phyloP scores from a whole-genome alignment of 371 early-diverging fungal genomes.

The Mucor irregularis region DNA sequence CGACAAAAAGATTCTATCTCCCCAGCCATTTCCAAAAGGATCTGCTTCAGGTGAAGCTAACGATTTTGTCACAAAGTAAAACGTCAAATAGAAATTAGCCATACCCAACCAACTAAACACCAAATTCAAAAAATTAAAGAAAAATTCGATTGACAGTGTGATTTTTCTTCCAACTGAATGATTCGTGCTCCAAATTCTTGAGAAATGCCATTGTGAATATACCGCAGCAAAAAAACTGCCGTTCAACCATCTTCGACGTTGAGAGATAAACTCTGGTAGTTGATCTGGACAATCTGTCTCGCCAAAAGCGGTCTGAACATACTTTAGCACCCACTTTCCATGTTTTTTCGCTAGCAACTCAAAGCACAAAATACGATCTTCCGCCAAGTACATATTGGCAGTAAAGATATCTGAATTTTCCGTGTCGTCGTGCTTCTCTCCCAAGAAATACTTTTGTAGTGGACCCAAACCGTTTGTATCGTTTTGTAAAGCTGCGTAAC shows the following conservation, averaged over 20 bases:
- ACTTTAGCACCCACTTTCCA: slow-evolving; percentile 68
- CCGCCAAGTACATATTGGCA: slow-evolving; percentile 80
- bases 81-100: slow-evolving; percentile 80
- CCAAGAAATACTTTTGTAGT: slow-evolving; percentile 76
- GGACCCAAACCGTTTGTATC: slow-evolving; percentile 60
- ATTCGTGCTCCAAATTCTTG: slow-evolving; percentile 61
- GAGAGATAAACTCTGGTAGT: slow-evolving; percentile 83
- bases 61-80: slow-evolving; percentile 67
- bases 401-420: slow-evolving; percentile 52
- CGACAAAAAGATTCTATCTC: slow-evolving; percentile 46
- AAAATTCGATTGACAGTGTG: slow-evolving; percentile 65
- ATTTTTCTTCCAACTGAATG: slow-evolving; percentile 65
- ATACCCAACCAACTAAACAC: slow-evolving; percentile 81
- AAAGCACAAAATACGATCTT: slow-evolving; percentile 88
- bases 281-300: slow-evolving; percentile 86
- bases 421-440: slow-evolving; percentile 57
- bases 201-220: slow-evolving; percentile 57
- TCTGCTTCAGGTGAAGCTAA: slow-evolving; percentile 35
- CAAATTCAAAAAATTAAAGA: slow-evolving; percentile 73
- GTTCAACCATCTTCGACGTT: slow-evolving; percentile 90
- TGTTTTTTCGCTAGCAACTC: slow-evolving; percentile 78
- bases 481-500: slow-evolving; percentile 76
- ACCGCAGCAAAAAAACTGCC: slow-evolving; percentile 78
- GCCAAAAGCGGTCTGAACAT: slow-evolving; percentile 69
- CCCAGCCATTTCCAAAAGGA: slow-evolving; percentile 63